Evolutionary conservation across 148 eudicot genomes (phyloP), one percentile per base, ranked within the genome.

Genomic region (Amaranthus palmeri): DNA sequence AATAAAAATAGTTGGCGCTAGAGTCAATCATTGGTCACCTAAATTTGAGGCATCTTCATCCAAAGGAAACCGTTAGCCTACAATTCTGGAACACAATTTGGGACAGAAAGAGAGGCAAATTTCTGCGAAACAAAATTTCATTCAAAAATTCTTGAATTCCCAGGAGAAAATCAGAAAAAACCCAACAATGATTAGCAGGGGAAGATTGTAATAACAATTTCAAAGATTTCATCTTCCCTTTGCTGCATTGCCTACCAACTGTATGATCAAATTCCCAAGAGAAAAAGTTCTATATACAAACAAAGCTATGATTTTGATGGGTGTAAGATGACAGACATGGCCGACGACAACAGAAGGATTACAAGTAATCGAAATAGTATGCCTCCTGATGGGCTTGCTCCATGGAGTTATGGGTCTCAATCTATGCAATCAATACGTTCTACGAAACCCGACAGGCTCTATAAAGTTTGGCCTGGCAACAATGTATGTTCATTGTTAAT

Each of bases 401-500:
- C 68, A 9, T 73, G 81, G 80, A 74, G 51, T 66, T 73, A 65
- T 69, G 44, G 59, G 54, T 83, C 80, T 75, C 82, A 70, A 68
- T 65, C 68, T 3, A 15, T 46, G 52, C 68, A 14, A 13, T 67
- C 74, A 3, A 71, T 67, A 67, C 76, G 74, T 44, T 51, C 62
- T 45, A 61, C 81, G 58, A 78, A 73, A 67, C 76, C 81, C 41
- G 81, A 80, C 80, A 86, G 88, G 81, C 85, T 88, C 7, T 92
- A 90, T 81, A 83, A 76, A 70, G 92, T 92, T 77, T 92, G 97
- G 97, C 88, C 84, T 70, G 97, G 97, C 50, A 80, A 86, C 71
- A 92, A 90, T 78, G 97, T 92, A 86, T 70, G 89, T 55, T 40
- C 53, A 47, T 56, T 7, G 6, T 7, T 10, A 1, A 47, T 48